Evolutionary conservation across 2,329 filamentous ascomycete genomes (phyloP).

Genomic region (Fusarium hainanense): DNA sequence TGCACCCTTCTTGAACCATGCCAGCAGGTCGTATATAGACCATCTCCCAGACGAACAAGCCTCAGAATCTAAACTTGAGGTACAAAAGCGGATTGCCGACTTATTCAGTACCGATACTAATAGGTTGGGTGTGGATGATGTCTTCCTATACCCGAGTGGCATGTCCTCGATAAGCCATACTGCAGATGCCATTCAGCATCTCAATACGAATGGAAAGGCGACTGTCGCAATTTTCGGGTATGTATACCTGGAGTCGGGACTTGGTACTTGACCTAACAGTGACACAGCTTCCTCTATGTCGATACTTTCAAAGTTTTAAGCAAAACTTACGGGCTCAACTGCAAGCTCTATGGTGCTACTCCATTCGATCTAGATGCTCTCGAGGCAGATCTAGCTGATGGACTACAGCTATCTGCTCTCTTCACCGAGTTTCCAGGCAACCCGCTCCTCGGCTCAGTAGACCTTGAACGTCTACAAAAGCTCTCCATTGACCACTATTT

Average conservation of each 20-base stretch:
- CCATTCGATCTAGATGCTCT: slow-evolving; percentile 55
- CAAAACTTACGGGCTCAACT: slow-evolving; percentile 43
- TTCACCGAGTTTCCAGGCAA: slow-evolving; percentile 59
- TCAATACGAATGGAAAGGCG: background rate
- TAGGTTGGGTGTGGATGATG: slow-evolving; percentile 47
- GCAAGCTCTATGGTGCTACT: slow-evolving; percentile 59
- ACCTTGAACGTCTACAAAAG: slow-evolving; percentile 44
- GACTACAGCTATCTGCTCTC: slow-evolving; percentile 55
- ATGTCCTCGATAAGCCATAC: slow-evolving; percentile 61
- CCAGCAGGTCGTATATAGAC: background rate
- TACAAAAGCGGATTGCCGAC: slow-evolving; percentile 37
- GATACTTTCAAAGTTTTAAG: slow-evolving; percentile 48
- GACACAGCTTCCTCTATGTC: slow-evolving; percentile 45
- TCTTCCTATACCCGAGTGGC: slow-evolving; percentile 62
- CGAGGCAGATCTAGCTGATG: slow-evolving; percentile 51
- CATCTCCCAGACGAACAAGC: slow-evolving; percentile 14
- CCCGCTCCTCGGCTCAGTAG: slow-evolving; percentile 47
- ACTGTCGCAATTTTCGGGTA: slow-evolving; percentile 47
- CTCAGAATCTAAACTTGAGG: slow-evolving; percentile 3
- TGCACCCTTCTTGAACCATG: slow-evolving; percentile 32
- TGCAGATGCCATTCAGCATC: slow-evolving; percentile 21
- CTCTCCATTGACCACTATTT: slow-evolving; percentile 53
- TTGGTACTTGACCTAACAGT: background rate
- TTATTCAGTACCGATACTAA: slow-evolving; percentile 31
- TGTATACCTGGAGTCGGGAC: background rate